phyloP scores from a whole-genome alignment of 352 stramenopile species.

The Pythium angustatum region DNA sequence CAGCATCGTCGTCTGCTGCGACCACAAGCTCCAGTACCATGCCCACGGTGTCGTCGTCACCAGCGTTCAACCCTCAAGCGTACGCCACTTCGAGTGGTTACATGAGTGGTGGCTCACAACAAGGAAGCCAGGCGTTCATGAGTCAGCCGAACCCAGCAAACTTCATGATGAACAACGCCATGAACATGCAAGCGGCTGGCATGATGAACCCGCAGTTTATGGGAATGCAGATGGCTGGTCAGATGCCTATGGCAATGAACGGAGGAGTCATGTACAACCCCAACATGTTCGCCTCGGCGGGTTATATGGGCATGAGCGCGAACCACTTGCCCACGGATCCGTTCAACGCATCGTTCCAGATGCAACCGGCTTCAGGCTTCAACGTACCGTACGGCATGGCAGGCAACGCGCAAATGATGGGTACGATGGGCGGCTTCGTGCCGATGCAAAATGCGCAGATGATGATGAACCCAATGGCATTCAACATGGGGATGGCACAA shows the following conservation, averaged over 20 bases:
- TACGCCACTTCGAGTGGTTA: conserved; percentile 1
- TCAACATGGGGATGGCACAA: conserved; percentile 31
- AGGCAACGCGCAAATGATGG: conserved; percentile 47
- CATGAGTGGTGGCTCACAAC: conserved; percentile 17
- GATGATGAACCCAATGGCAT: conserved; percentile 48
- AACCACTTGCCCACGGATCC: conserved; percentile 60
- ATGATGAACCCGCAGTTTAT: conserved; percentile 66
- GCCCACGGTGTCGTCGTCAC: neutral
- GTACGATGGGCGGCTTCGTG: conserved; percentile 53
- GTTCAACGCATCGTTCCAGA: conserved; percentile 59
- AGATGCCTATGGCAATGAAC: conserved; percentile 49
- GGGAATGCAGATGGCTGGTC: conserved; percentile 31
- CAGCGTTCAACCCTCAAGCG: conserved; percentile 18
- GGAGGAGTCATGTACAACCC: conserved; percentile 48
- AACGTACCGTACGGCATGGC: conserved; percentile 47
- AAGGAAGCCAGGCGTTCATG: conserved; percentile 4
- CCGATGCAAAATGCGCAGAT: conserved; percentile 41
- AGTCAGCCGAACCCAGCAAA: conserved; percentile 15
- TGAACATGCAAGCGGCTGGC: conserved; percentile 22
- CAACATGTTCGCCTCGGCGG: conserved; percentile 23
- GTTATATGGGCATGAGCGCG: conserved; percentile 23
- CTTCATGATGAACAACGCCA: conserved; percentile 24
- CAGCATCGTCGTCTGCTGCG: neutral
- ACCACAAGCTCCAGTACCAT: conserved; percentile 7
- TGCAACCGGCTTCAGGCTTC: conserved; percentile 7